A percentile compares a stretch with the other conserved stretches of the same genome.
These are phyloP conservation scores for Sarocladium oryzae DNA, from an alignment of 2,329 filamentous ascomycete species.

Conservation along the genomic window DNA sequence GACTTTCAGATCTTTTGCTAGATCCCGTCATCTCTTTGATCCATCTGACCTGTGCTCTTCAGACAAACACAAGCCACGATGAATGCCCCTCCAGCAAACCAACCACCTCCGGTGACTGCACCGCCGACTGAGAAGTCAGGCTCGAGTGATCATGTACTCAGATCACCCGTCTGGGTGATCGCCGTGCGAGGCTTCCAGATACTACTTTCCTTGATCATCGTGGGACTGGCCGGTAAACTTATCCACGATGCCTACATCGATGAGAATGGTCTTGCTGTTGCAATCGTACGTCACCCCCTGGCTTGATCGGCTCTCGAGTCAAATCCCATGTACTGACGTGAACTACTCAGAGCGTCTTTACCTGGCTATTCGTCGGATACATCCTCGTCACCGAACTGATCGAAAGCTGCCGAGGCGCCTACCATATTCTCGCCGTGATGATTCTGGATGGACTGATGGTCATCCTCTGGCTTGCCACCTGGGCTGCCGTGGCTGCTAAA, in stretches of 20 bases:
- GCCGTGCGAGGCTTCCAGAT: constrained; percentile 33
- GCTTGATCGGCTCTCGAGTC: not conserved
- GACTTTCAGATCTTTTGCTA: too few species aligned
- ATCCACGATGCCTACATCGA: constrained; percentile 34
- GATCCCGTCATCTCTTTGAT: too few species aligned
- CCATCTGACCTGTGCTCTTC: not conserved
- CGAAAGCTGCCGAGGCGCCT: constrained; percentile 24
- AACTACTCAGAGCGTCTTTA: constrained; percentile 33
- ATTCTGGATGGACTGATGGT: constrained; percentile 36
- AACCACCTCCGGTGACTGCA: not conserved
- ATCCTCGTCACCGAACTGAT: constrained; percentile 34
- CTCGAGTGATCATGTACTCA: constrained; percentile 25
- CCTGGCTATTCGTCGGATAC: constrained; percentile 38
- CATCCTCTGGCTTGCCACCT: constrained; percentile 42
- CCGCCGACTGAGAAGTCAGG: not conserved
- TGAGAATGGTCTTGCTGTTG: constrained; percentile 32
- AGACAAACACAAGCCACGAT: not conserved
- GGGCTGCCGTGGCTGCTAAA: constrained; percentile 31
- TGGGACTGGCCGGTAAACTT: constrained; percentile 35
- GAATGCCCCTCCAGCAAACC: not conserved
- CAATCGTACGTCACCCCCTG: constrained; percentile 29
- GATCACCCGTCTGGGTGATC: constrained; percentile 37
- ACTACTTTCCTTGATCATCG: constrained; percentile 33
- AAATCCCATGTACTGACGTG: constrained; percentile 10
- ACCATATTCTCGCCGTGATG: constrained; percentile 39